Conservation (phyloP, 2,329 filamentous ascomycete genomes). For the Atkinsonella texensis region DNA sequence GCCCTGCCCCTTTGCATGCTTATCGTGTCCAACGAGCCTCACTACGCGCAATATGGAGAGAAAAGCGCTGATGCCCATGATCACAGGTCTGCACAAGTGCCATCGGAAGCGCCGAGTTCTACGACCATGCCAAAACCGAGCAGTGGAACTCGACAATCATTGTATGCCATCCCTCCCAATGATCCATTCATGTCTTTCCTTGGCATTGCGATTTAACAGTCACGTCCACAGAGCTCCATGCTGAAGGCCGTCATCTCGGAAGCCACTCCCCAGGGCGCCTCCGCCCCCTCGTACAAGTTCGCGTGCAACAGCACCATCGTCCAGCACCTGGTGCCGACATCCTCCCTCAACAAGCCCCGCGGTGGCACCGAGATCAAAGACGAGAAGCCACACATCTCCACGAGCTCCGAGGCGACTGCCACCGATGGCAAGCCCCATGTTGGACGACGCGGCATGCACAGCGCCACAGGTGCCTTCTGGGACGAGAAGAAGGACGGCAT, state of each 20-base stretch:
- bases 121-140: slow-evolving; percentile 77
- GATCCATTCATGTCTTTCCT: neutral
- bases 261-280: slow-evolving; percentile 44
- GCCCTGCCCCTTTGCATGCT: neutral
- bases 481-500: slow-evolving; percentile 84
- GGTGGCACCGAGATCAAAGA: slow-evolving; percentile 34
- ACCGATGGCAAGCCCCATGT: slow-evolving; percentile 59
- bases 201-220: slow-evolving; percentile 1
- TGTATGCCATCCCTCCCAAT: slow-evolving; percentile 40
- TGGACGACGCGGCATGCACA: slow-evolving; percentile 83
- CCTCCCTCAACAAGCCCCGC: slow-evolving; percentile 48
- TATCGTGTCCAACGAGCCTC: neutral
- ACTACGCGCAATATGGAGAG: neutral
- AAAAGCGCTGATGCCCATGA: slow-evolving; percentile 1
- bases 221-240: slow-evolving; percentile 50
- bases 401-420: slow-evolving; percentile 40
- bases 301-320: slow-evolving; percentile 98
- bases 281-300: slow-evolving; percentile 70
- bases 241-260: slow-evolving; percentile 69
- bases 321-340: slow-evolving; percentile 70
- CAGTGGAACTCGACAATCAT: slow-evolving; percentile 91
- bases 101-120: slow-evolving; percentile 61
- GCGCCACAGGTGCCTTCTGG: slow-evolving; percentile 76
- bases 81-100: slow-evolving; percentile 69
- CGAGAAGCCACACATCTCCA: slow-evolving; percentile 42